Conservation (phyloP, 139 green algal genomes). For the Picochlorum sp. region DNA sequence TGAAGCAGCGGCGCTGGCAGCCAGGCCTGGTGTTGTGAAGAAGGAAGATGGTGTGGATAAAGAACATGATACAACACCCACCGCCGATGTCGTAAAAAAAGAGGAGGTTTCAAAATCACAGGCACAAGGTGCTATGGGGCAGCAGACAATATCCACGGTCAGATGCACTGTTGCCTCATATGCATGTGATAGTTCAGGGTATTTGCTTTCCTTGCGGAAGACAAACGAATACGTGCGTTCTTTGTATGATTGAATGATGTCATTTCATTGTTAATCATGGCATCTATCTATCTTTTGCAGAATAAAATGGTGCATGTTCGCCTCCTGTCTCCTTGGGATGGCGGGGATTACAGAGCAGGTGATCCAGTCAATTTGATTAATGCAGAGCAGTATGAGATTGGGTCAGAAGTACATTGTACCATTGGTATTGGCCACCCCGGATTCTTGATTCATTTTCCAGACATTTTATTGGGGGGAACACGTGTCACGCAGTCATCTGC, state of each 20-base stretch:
- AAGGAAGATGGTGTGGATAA: not conserved
- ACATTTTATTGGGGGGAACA: constrained; percentile 51
- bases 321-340: constrained; percentile 18
- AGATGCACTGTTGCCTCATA: too few relatives aligned
- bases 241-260: not conserved
- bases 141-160: too few relatives aligned
- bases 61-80: not conserved
- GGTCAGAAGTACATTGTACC: constrained; percentile 14
- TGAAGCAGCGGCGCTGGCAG: not conserved
- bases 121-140: too few relatives aligned
- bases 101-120: too few relatives aligned
- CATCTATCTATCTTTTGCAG: not conserved
- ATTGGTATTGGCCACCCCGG: constrained; percentile 11
- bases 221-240: not conserved
- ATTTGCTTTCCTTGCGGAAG: too few relatives aligned
- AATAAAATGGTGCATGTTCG: constrained; percentile 29
- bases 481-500: not conserved
- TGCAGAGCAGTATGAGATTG: constrained; percentile 9
- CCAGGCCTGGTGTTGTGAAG: not conserved
- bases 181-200: too few relatives aligned
- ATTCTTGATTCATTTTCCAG: constrained; percentile 63
- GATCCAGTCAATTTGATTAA: constrained; percentile 58
- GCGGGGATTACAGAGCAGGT: not conserved
- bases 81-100: too few relatives aligned
- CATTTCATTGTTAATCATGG: not conserved